Evolutionary conservation across 441 rosid species (phyloP).

Genomic region (Cnidoscolus chayamansa): DNA sequence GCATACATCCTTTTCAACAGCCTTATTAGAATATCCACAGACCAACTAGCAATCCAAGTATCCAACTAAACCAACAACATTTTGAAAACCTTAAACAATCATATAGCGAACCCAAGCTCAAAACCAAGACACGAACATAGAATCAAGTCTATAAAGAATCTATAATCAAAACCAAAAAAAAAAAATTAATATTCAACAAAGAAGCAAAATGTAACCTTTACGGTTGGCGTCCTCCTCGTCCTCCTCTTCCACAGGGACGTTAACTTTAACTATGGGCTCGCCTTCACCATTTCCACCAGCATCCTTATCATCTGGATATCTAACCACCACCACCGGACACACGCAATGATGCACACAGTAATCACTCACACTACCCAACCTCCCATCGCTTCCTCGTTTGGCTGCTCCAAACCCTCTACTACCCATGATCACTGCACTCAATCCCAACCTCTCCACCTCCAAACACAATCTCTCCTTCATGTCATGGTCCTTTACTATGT

Average conservation of each 20-base stretch:
- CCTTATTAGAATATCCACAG: not conserved
- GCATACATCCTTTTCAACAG: not conserved
- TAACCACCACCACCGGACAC: conserved; percentile 83
- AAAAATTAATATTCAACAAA: not conserved
- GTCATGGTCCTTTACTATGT: conserved; percentile 85
- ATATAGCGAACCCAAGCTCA: not conserved
- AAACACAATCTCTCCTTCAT: conserved; percentile 38
- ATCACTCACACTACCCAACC: conserved; percentile 68
- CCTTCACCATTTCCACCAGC: conserved; percentile 22
- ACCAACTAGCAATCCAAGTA: not conserved
- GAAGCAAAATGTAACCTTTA: conserved; percentile 36
- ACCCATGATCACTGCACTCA: conserved; percentile 86
- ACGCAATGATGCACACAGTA: conserved; percentile 38
- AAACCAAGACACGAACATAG: no score
- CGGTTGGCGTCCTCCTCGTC: conserved; percentile 31
- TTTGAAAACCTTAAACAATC: not conserved
- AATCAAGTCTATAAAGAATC: not conserved
- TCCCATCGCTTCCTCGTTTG: conserved; percentile 64
- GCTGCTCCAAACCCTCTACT: conserved; percentile 84
- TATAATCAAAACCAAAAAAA: no score
- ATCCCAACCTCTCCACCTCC: conserved; percentile 82
- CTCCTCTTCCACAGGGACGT: conserved; percentile 30
- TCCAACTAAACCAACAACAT: not conserved
- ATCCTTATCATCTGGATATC: conserved; percentile 78
- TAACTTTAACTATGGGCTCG: conserved; percentile 41